Conservation (phyloP, 192 early-diverging fungal species). For the Coemansia guatemalensis region DNA sequence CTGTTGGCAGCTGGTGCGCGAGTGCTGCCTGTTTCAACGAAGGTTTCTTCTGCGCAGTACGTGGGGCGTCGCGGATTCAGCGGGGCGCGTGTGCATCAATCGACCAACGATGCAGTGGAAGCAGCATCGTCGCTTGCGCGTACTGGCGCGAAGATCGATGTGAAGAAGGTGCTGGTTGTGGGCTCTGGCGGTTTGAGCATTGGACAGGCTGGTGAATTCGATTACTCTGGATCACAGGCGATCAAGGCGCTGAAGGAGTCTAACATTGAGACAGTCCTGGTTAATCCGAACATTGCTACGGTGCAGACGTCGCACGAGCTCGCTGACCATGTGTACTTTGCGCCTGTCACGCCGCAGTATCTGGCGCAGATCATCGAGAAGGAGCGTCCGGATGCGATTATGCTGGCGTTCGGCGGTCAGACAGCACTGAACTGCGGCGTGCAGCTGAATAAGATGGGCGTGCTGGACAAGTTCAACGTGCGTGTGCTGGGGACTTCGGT, state of each 20-base stretch:
- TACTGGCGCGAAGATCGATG: constrained; percentile 55
- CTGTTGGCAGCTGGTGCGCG: background rate
- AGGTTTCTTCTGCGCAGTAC: constrained; percentile 4
- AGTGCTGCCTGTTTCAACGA: background rate
- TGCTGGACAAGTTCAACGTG: constrained; percentile 76
- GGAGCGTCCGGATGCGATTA: constrained; percentile 94
- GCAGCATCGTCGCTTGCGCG: constrained; percentile 46
- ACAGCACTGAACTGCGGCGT: constrained; percentile 95
- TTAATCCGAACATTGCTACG: constrained; percentile 99
- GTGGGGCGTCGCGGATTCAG: constrained; percentile 37
- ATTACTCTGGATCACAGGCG: constrained; percentile 97
- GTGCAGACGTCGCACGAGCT: constrained; percentile 94
- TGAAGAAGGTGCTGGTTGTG: constrained; percentile 89
- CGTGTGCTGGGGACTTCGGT: constrained; percentile 96
- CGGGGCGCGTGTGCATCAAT: constrained; percentile 28
- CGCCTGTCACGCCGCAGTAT: constrained; percentile 92
- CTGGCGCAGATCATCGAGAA: constrained; percentile 88
- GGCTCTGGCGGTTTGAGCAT: constrained; percentile 95
- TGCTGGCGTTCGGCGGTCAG: constrained; percentile 97
- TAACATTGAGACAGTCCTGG: constrained; percentile 88
- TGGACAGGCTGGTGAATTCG: constrained; percentile 98
- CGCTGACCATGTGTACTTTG: constrained; percentile 93
- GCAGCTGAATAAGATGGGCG: constrained; percentile 78
- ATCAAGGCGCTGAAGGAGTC: constrained; percentile 97
- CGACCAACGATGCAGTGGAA: constrained; percentile 28